phyloP scores from a whole-genome alignment of 768 basidiomycete species.

The Boletellus sp. region DNA sequence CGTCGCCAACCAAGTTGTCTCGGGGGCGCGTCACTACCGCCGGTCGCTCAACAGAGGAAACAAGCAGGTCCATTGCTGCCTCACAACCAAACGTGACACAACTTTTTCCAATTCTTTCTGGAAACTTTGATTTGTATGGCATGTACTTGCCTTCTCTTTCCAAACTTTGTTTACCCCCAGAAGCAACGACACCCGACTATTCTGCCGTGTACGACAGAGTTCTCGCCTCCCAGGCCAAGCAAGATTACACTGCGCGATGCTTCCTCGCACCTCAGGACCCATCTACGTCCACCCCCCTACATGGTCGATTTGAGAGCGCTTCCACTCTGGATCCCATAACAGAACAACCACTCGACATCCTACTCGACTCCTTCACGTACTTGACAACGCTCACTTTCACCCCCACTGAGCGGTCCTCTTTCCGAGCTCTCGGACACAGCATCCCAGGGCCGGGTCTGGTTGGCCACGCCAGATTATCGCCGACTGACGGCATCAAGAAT shows the following conservation, averaged over 20 bases:
- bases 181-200: constrained; percentile 25
- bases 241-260: constrained; percentile 35
- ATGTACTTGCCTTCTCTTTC: constrained; percentile 37
- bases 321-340: constrained; percentile 34
- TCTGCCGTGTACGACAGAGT: constrained; percentile 34
- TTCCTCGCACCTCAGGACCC: constrained; percentile 18
- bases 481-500: constrained; percentile 32
- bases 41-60: background rate
- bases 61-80: constrained; percentile 1
- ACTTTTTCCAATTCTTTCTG: constrained; percentile 20
- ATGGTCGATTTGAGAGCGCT: constrained; percentile 25
- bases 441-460: constrained; percentile 27
- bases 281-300: constrained; percentile 9
- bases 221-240: constrained; percentile 36
- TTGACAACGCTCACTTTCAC: constrained; percentile 28
- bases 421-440: constrained; percentile 22
- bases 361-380: constrained; percentile 23
- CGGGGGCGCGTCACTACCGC: constrained; percentile 2
- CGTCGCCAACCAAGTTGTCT: constrained; percentile 8
- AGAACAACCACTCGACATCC: constrained; percentile 33
- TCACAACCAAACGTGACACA: constrained; percentile 5
- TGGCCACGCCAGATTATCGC: constrained; percentile 22
- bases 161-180: constrained; percentile 30
- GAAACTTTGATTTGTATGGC: constrained; percentile 39
- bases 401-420: constrained; percentile 22